A percentile compares a stretch with the other conserved stretches of the same genome.
Evolutionary conservation across 2,329 filamentous ascomycete species (phyloP).

Genomic region (Chrysosporium keratinophilum): DNA sequence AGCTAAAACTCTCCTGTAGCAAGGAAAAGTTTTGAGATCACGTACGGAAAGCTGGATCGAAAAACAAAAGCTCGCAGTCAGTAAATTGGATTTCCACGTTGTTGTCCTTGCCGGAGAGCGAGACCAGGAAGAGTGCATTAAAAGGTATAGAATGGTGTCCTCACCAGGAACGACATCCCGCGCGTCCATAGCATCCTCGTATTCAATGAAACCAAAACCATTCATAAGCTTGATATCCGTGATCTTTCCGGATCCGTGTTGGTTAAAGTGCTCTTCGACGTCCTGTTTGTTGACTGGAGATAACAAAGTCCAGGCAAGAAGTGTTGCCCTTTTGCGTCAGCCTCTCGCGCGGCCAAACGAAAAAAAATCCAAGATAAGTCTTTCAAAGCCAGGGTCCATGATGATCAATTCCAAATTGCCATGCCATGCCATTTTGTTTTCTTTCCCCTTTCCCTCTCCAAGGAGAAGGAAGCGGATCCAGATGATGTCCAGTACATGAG

Average conservation of each 20-base stretch:
- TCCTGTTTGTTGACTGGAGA: conserved; percentile 85
- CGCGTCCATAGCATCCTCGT: conserved; percentile 96
- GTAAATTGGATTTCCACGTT: conserved; percentile 1
- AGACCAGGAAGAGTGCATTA: conserved; percentile 14
- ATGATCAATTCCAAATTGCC: conserved; percentile 6
- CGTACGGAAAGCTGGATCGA: conserved; percentile 46
- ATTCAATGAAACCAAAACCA: conserved; percentile 98
- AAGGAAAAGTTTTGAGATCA: conserved; percentile 7
- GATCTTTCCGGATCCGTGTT: conserved; percentile 93
- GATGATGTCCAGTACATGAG: conserved; percentile 11
- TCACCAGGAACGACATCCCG: conserved; percentile 96
- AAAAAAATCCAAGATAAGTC: conserved; percentile 20
- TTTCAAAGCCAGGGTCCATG: conserved; percentile 13
- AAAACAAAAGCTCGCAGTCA: conserved; percentile 2
- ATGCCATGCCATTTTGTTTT: background rate
- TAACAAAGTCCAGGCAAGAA: conserved; percentile 26
- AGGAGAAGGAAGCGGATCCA: conserved; percentile 5
- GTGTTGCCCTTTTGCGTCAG: conserved; percentile 26
- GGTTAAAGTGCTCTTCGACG: conserved; percentile 89
- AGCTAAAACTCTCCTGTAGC: conserved; percentile 30
- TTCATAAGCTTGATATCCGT: conserved; percentile 99
- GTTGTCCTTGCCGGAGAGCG: background rate
- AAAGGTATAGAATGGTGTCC: conserved; percentile 25
- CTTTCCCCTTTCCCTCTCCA: background rate
- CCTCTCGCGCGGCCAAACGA: conserved; percentile 21